Base-by-base conservation (phyloP, 2,329 filamentous ascomycete genomes). In the Trichoderma pleuroti region DNA sequence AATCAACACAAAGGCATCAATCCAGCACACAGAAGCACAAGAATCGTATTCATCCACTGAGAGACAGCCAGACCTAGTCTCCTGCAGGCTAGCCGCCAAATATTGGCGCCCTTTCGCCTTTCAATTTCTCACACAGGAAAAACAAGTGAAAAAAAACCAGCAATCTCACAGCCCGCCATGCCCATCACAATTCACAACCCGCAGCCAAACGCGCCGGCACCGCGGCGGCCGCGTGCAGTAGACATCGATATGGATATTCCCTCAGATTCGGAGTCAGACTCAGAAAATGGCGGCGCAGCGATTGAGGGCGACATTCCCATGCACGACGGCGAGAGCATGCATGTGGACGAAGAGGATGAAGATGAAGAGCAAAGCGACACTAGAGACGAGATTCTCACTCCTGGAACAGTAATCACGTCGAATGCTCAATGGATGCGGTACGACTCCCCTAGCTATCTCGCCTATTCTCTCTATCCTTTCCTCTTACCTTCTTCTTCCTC, bases 341-440 rank as follows among this genome's bases (percentile, higher is more conserved):
- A 79, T 63, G 77, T 77, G 63, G 75, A 74, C 67, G 39, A 68
- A 24, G 72, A 73, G 28, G 73, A 74, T 32, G 73, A 75, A 14
- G 77, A 76, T 68, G 74, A 76, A 14, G 30, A 68, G 34, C 39
- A 61, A 1, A 26, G 28, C 2, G 49, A 72, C 16, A 14, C 10
- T 32, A 76, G 77, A 71, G 76, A 82, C 76, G 83, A 86, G 42
- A 91, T 98, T 74, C 91, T 97, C 75, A 97, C 94, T 1, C 95
- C 95, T 1, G 96, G 95, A 77, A 92, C 97, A 79, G 83, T 92
- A 72, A 93, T 98, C 76, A 98, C 95, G 12, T 88, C 91, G 74
- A 94, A 98, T 81, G 87, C 93, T n/a, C 94, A 98, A 85, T 98
- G 93, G 93, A 98, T 98, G 95, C 90, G 90, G 88, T 90, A 82